phyloP scores from a whole-genome alignment of 495 filamentous ascomycete species.

The Trichoderma reesei region DNA sequence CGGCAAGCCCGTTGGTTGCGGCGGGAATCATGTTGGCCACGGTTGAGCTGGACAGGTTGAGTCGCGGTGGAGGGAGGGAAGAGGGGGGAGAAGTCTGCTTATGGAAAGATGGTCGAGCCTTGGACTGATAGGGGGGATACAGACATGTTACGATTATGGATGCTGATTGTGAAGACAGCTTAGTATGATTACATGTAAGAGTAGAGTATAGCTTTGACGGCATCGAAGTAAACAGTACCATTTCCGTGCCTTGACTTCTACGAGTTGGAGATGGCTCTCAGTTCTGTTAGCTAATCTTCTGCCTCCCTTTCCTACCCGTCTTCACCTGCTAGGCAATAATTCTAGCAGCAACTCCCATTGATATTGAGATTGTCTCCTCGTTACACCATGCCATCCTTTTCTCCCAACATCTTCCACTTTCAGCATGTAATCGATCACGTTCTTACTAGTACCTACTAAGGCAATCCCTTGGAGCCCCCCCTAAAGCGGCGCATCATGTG shows the following conservation, averaged over 20 bases:
- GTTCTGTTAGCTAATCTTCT: too few relatives aligned
- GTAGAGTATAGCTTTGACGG: too few relatives aligned
- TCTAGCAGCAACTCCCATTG: neutral
- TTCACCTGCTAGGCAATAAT: neutral
- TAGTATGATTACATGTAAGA: too few relatives aligned
- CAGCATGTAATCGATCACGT: neutral
- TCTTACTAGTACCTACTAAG: neutral
- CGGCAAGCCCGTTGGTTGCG: neutral
- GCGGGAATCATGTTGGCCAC: neutral
- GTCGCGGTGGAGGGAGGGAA: neutral
- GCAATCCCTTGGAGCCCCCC: neutral
- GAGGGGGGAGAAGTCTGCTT: neutral
- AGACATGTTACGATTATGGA: neutral
- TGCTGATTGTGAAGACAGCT: too few relatives aligned
- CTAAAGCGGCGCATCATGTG: slow-evolving; percentile 1
- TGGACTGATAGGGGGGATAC: neutral
- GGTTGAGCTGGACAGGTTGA: neutral
- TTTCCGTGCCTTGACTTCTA: too few relatives aligned
- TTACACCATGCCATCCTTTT: neutral
- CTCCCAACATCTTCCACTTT: neutral
- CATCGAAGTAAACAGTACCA: too few relatives aligned
- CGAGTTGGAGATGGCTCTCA: too few relatives aligned
- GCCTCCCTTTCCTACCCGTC: too few relatives aligned
- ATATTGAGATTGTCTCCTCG: too few relatives aligned
- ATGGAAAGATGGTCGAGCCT: neutral